A percentile compares a stretch with the other conserved stretches of the same genome.
Conservation (phyloP, 2,329 filamentous ascomycete species). For the Aspergillus quadricinctus region DNA sequence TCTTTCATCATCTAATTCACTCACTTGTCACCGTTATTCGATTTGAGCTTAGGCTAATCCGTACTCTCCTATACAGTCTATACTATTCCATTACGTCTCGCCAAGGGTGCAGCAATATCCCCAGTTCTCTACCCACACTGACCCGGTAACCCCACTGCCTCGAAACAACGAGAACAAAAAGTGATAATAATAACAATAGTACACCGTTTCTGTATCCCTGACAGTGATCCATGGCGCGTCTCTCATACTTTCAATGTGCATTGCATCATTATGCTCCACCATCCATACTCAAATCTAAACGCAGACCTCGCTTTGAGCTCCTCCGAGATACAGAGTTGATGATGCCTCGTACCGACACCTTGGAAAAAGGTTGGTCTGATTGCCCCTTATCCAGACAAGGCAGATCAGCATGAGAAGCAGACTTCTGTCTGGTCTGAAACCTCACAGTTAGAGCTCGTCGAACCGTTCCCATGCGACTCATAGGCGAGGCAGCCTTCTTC, state of each 20-base stretch:
- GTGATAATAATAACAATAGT: neutral
- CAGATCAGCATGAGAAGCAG: neutral
- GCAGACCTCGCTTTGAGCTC: slow-evolving; percentile 9
- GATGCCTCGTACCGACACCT: slow-evolving; percentile 13
- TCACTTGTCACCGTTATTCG: neutral
- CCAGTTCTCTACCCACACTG: slow-evolving; percentile 1
- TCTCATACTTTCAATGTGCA: neutral
- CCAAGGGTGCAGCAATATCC: slow-evolving; percentile 1
- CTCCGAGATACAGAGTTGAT: slow-evolving; percentile 18
- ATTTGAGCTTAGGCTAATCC: neutral
- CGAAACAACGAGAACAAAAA: slow-evolving; percentile 10
- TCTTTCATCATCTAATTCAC: neutral
- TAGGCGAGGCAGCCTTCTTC: neutral
- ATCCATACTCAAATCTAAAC: slow-evolving; percentile 3
- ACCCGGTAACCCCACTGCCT: slow-evolving; percentile 1
- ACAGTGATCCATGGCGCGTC: slow-evolving; percentile 4
- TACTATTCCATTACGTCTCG: slow-evolving; percentile 9
- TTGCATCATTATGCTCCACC: slow-evolving; percentile 9
- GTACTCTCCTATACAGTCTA: neutral
- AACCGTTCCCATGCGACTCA: slow-evolving; percentile 3
- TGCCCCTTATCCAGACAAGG: neutral
- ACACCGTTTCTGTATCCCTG: slow-evolving; percentile 1
- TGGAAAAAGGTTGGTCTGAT: slow-evolving; percentile 5
- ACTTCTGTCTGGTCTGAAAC: slow-evolving; percentile 3
- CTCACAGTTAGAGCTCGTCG: slow-evolving; percentile 9